These are phyloP conservation scores for Apiospora saccharicola DNA, from an alignment of 2,329 filamentous ascomycete genomes.

Conservation along the genomic window DNA sequence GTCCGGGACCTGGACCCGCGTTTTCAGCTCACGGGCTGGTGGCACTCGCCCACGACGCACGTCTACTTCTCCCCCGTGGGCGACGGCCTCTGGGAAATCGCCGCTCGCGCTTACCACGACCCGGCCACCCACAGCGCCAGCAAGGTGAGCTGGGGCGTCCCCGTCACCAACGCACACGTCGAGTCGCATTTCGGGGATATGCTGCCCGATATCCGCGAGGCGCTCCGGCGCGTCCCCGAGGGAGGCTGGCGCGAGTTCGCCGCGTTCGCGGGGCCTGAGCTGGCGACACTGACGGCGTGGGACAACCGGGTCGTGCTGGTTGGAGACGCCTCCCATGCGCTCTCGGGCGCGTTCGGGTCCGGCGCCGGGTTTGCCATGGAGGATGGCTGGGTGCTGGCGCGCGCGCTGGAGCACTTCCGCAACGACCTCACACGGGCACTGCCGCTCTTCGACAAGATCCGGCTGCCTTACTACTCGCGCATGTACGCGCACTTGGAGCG, in stretches of 20 bases:
- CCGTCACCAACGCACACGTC: conserved; percentile 35
- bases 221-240: conserved; percentile 46
- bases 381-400: conserved; percentile 40
- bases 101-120: conserved; percentile 37
- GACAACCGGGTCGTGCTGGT: conserved; percentile 56
- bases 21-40: conserved; percentile 39
- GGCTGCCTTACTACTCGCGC: conserved; percentile 40
- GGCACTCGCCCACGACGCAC: conserved; percentile 39
- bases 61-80: conserved; percentile 41
- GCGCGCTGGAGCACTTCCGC: conserved; percentile 35
- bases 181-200: conserved; percentile 44
- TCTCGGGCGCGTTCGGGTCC: conserved; percentile 52
- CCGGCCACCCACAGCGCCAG: conserved; percentile 37
- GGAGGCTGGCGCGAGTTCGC: conserved; percentile 56
- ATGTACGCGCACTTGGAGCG: conserved; percentile 39
- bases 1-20: conserved; percentile 42
- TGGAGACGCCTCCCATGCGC: conserved; percentile 62
- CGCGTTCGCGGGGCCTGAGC: conserved; percentile 54
- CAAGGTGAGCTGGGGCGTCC: conserved; percentile 42
- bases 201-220: conserved; percentile 48
- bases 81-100: conserved; percentile 39
- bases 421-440: conserved; percentile 38
- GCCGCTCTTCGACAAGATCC: conserved; percentile 38
- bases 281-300: conserved; percentile 48
- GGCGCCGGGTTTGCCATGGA: conserved; percentile 49